phyloP scores from a whole-genome alignment of 2,329 filamentous ascomycete species.

The Stagonosporopsis chrysanthemi region DNA sequence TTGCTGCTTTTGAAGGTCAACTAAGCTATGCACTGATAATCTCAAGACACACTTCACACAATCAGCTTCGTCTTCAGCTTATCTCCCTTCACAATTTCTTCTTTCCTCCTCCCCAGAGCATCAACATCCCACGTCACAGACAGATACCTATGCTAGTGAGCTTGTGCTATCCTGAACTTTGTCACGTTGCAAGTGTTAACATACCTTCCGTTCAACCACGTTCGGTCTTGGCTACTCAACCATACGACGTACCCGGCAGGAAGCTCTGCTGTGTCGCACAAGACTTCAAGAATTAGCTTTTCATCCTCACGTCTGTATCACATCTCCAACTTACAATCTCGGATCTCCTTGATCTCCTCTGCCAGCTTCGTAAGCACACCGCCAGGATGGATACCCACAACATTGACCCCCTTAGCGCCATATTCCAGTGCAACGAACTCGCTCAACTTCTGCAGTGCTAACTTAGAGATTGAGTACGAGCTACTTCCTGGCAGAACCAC shows the following conservation, averaged over 20 bases:
- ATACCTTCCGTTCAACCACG: conserved; percentile 33
- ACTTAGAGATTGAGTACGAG: conserved; percentile 59
- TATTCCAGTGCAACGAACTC: conserved; percentile 59
- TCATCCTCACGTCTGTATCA: not conserved
- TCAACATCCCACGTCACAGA: conserved; percentile 38
- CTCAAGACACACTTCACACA: conserved; percentile 4
- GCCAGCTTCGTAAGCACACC: conserved; percentile 33
- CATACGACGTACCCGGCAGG: conserved; percentile 30
- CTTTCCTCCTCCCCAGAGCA: conserved; percentile 27
- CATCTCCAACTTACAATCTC: not conserved
- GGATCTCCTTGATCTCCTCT: conserved; percentile 7
- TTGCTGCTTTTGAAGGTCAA: too few species aligned
- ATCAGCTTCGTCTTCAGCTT: conserved; percentile 32
- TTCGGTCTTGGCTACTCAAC: conserved; percentile 28
- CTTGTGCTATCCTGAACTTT: too few species aligned
- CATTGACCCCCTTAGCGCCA: conserved; percentile 30
- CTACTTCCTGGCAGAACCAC: conserved; percentile 16
- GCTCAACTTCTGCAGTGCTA: conserved; percentile 59
- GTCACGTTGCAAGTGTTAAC: not conserved
- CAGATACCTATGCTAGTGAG: conserved; percentile 20
- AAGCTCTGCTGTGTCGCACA: conserved; percentile 21
- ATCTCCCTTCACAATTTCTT: conserved; percentile 34
- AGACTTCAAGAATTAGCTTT: conserved; percentile 1
- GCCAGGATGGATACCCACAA: conserved; percentile 39
- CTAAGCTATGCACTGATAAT: too few species aligned